phyloP scores from a whole-genome alignment of 352 stramenopile species.

The Poterioochromonas sp. region DNA sequence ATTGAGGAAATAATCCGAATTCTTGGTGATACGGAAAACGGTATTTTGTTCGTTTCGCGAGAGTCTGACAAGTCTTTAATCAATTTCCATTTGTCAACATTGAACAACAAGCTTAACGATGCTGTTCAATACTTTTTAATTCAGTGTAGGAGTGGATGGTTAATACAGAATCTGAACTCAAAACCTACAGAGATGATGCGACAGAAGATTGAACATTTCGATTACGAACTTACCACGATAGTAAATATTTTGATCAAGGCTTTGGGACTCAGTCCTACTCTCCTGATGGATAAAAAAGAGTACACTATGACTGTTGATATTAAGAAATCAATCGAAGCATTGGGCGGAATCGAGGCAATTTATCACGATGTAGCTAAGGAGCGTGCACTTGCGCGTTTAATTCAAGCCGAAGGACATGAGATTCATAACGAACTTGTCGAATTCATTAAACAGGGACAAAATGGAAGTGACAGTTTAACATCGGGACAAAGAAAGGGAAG shows the following conservation, averaged over 20 bases:
- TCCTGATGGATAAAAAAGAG: not conserved
- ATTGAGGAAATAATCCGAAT: slow-evolving; percentile 1
- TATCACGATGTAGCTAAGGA: not conserved
- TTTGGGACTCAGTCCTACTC: not conserved
- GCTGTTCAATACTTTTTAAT: not conserved
- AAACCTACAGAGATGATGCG: not conserved
- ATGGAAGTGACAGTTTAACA: not conserved
- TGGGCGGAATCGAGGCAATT: not conserved
- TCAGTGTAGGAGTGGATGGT: not conserved
- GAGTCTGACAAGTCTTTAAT: not conserved
- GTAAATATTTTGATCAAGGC: slow-evolving; percentile 1
- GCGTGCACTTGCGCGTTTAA: not conserved
- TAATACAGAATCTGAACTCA: not conserved
- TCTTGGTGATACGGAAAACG: not conserved
- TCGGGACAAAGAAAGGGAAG: too few relatives aligned
- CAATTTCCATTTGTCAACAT: not conserved
- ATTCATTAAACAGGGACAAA: not conserved
- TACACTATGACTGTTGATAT: slow-evolving; percentile 4
- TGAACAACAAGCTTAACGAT: slow-evolving; percentile 21
- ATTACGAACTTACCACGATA: not conserved
- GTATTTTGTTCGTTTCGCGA: not conserved
- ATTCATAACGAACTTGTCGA: not conserved
- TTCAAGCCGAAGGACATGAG: not conserved
- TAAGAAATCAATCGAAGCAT: not conserved
- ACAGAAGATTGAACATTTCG: not conserved